Base-by-base conservation (phyloP, 768 basidiomycete species). In the Phylloporus scabripes region DNA sequence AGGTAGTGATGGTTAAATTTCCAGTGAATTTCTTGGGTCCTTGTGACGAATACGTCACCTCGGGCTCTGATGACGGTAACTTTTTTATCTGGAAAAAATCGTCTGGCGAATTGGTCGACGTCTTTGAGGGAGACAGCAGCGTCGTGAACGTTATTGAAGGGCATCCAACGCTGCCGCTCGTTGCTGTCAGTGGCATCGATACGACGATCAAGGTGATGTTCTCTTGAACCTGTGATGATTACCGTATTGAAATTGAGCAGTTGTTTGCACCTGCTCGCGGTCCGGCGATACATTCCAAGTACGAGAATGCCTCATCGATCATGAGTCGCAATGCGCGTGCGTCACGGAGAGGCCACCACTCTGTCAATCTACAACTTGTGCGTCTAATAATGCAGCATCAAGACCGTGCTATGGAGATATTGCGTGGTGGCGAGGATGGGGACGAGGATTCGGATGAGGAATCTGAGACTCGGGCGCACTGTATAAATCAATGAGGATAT, bases 181-280 rank as follows among this genome's bases (percentile, higher is more conserved):
- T 92, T n/a, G 90, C 91, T 4, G 83, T 87, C 38, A 88, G 85
- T 62, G 92, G 92, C 1, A 92, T 95, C 42, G 92, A 94, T 59
- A 70, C 74, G 10, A 89, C 88, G 9, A 77, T 93, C 41, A 94
- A 95, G 76, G 87, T 87, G 49, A 52, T 69, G 46, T 43, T 33
- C 7, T 5, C 15, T 36, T 40, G 21, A 31, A 57, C 52, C 37
- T 38, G 42, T 12, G 9, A 18, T 9, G 45, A 33, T 23, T 29
- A n/a, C 4, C 4, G 1, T 17, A 24, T 14, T 51, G 32, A 52
- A 40, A 7, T n/a, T 44, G 28, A 42, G 38, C 38, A 88, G 87
- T 64, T 89, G 26, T 90, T 89, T 64, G 78, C 81, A 2, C 84
- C 86, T 12, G 68, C 75, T 7, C 64, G 66, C 8, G 70, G 70